A percentile compares a stretch with the other conserved stretches of the same genome.
phyloP scores from a whole-genome alignment of 441 rosid genomes.

The Syzygium syzygioides region DNA sequence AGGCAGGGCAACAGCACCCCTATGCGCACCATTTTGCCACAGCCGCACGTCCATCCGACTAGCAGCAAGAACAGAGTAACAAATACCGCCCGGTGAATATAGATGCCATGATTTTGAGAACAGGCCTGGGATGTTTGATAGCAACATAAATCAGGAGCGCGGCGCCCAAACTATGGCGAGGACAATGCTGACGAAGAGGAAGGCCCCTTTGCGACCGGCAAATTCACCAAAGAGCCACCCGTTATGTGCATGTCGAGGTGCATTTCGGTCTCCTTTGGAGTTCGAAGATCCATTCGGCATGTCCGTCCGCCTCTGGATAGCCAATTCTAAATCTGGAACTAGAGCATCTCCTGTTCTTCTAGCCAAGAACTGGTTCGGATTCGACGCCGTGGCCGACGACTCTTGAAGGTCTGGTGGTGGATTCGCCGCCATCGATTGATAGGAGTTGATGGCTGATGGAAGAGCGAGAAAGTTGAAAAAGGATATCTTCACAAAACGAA shows the following conservation, averaged over 20 bases:
- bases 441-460: background rate
- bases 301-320: background rate
- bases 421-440: too few relatives aligned
- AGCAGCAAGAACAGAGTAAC: background rate
- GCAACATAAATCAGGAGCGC: too few relatives aligned
- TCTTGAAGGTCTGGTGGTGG: background rate
- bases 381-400: background rate
- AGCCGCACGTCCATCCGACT: background rate
- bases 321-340: background rate
- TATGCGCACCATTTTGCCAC: background rate
- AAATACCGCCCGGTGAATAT: too few relatives aligned
- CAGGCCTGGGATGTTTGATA: too few relatives aligned
- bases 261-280: background rate
- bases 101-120: too few relatives aligned
- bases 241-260: background rate
- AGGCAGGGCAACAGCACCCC: fast-evolving
- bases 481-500: background rate
- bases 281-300: background rate
- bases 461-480: background rate
- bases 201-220: too few relatives aligned
- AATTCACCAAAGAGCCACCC: too few relatives aligned
- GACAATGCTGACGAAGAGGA: too few relatives aligned
- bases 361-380: background rate
- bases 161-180: too few relatives aligned
- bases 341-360: too few relatives aligned